Evolutionary conservation across 352 stramenopile genomes (phyloP), one percentile per base, ranked within the genome.

Genomic region (Phytopythium mirpurense): DNA sequence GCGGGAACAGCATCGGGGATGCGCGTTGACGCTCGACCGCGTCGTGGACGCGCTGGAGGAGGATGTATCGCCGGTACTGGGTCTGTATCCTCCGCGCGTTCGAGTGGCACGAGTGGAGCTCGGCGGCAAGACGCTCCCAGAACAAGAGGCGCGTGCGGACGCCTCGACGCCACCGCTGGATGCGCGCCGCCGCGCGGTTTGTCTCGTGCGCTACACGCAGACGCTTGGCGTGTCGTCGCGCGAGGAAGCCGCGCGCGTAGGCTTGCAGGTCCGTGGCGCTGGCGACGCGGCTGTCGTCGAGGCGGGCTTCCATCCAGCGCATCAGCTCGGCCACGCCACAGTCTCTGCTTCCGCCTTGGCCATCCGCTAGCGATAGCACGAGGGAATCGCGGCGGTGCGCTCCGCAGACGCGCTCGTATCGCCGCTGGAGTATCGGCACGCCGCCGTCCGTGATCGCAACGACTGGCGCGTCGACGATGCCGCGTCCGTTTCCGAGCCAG

Each of bases 81-180:
- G 44, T 42, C 45, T 75, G 67, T 16, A 72, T 7, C 6, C 12
- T 14, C 18, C 16, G 15, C 8, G 43, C 49, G 11, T 53, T 52
- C 12, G 27, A 8, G 2, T 45, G 64, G 32, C 56, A 49, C 12
- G 12, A 12, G 1, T 43, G 1, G 45, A 75, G 62, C 24, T 63
- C 53, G 3, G 36, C 15, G 5, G 51, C 54, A 16, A 74, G 56
- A 0, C 53, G 32, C n/a, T 26, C 35, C 61, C 57, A 73, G 34
- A 72, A 72, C 12, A 47, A 31, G 15, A 57, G 55, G 4, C 65
- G 46, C 6, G 23, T 48, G 12, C 54, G 27, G 2, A 66, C 40
- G 5, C 57, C 44, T 3, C 49, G 56, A 14, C 54, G 10, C 67
- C 67, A 80, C 29, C 37, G 26, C 44, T 77, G 70, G 14, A 77